These are phyloP conservation scores for Boletus barrowsii DNA, from an alignment of 768 basidiomycete species.

Conservation along the genomic window DNA sequence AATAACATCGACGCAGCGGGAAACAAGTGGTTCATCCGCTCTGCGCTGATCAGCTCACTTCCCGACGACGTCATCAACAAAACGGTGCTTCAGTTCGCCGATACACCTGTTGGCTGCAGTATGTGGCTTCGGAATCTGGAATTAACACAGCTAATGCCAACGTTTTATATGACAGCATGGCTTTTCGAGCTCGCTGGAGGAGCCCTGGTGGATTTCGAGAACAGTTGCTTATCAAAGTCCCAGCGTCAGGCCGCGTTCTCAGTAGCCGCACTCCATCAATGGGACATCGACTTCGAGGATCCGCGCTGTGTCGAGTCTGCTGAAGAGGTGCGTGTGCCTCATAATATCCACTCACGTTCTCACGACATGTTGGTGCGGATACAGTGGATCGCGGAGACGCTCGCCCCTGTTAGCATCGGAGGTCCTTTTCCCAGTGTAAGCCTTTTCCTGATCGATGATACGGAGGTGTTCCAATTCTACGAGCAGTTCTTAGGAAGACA, in stretches of 20 bases:
- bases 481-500: conserved; percentile 72
- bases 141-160: not conserved
- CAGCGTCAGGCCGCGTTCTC: conserved; percentile 83
- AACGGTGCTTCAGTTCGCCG: conserved; percentile 76
- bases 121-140: conserved; percentile 32
- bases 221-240: conserved; percentile 69
- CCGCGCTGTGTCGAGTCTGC: conserved; percentile 78
- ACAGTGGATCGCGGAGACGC: conserved; percentile 77
- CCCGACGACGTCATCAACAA: conserved; percentile 84
- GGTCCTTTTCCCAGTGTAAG: conserved; percentile 84
- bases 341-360: not conserved
- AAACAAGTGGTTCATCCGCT: conserved; percentile 90
- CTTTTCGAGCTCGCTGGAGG: conserved; percentile 89
- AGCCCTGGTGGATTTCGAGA: conserved; percentile 68
- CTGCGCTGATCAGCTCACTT: conserved; percentile 75
- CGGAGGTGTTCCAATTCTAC: conserved; percentile 16
- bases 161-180: conserved; percentile 58
- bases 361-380: conserved; percentile 5
- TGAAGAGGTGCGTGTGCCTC: conserved; percentile 57
- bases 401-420: conserved; percentile 69
- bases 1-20: conserved; percentile 47
- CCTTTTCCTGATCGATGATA: conserved; percentile 23
- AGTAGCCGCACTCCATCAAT: conserved; percentile 88
- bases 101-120: conserved; percentile 92
- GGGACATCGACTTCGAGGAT: conserved; percentile 83